These are phyloP conservation scores for Agapanthus africanus DNA, from an alignment of 106 monocot species.

Conservation along the genomic window DNA sequence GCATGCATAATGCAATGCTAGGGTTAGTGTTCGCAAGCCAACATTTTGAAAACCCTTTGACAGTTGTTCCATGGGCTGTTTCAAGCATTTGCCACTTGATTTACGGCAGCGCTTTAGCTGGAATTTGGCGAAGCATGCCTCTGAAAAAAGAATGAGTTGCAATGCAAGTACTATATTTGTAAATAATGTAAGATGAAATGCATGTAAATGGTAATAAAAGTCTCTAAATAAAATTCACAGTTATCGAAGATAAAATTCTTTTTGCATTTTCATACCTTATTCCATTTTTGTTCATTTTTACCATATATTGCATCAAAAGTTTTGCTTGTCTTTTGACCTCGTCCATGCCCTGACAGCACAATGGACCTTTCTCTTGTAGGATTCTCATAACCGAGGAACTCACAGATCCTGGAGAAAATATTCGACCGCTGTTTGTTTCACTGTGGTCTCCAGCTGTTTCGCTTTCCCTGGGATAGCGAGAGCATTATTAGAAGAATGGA, in stretches of 20 bases:
- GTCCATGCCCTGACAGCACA: not conserved
- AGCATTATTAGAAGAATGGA: not conserved
- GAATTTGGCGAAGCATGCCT: slow-evolving; percentile 54
- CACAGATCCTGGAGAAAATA: not conserved
- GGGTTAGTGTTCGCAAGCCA: slow-evolving; percentile 66
- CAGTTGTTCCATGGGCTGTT: slow-evolving; percentile 82
- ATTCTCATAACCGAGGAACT: not conserved
- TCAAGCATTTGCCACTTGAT: slow-evolving; percentile 73
- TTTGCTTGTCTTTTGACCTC: not conserved
- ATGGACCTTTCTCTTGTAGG: not conserved
- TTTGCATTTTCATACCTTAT: not conserved
- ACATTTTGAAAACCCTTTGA: slow-evolving; percentile 76
- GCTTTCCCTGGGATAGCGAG: not conserved
- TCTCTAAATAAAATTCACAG: no score
- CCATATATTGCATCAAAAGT: not conserved
- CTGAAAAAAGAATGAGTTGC: not conserved
- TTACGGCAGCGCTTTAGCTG: slow-evolving; percentile 69
- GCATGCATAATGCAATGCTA: slow-evolving; percentile 91
- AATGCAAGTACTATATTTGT: not conserved
- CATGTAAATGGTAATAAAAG: no score
- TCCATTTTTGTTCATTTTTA: not conserved
- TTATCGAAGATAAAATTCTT: no score
- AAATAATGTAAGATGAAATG: no score
- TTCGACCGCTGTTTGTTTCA: not conserved
- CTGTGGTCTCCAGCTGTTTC: not conserved